Base-by-base conservation (phyloP, 108 stramenopile genomes). In the Nitzschia inconspicua region DNA sequence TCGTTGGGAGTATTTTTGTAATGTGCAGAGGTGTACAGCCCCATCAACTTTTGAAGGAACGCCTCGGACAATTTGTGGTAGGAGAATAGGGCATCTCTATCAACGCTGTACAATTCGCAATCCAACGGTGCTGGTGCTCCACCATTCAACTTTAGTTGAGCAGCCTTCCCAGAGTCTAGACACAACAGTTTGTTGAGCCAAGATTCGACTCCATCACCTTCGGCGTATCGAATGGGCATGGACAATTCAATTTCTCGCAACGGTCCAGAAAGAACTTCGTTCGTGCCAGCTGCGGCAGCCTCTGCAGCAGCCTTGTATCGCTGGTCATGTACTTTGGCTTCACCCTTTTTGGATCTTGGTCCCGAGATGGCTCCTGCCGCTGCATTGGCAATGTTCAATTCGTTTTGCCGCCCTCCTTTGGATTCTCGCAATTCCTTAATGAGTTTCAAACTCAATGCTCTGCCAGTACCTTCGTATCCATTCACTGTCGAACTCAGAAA, bases 1-100 rank as follows among this genome's bases (percentile, higher is more conserved):
- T 99, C 99, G 63, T 98, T 98, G 24, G 99, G 99, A 18, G 94
- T 82, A 75, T 98, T 99, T 65, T 98, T 98, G 91, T 99, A 99
- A 78, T 99, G 99, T 1, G 97, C 96, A 47, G 95, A 88, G 22
- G 97, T 96, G 68, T 97, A 98, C 2, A 99, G 91, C 9, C 94
- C 85, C 97, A 96, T 95, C 14, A 98, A 61, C 59, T 97, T 94
- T 66, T 99, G 98, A 39, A 99, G 74, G 47, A 99, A 93, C 8
- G 91, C 88, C 79, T 99, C 99, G n/a, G 94, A 90, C 28, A 99
- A 68, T 49, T 89, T 81, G 83, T 99, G 99, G 76, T 96, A 96
- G 23, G 91, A 93, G 61, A 99, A 99, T 20, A 99, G 84, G 22
- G 98, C 97, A 73, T 99, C 99, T 13, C 98, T 84, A 70, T 99